Conservation (phyloP, 1,284 basidiomycete species). For the Rhodotorula sp. region DNA sequence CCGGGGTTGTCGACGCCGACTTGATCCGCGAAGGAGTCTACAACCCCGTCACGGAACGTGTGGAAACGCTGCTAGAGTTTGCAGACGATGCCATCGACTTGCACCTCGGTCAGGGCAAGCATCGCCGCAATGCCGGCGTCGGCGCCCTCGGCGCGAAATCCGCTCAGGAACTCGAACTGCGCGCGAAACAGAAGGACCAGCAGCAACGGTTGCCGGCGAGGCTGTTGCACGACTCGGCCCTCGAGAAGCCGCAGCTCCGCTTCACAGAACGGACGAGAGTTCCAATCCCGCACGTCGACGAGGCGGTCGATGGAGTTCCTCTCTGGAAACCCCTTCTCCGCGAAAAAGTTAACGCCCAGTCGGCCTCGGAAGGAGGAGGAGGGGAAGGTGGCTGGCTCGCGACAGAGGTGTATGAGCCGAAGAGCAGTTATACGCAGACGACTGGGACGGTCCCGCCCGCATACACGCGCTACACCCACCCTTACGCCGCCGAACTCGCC, state of each 20-base stretch:
- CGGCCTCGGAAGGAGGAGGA: neutral
- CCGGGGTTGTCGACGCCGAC: constrained; percentile 59
- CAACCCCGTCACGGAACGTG: constrained; percentile 69
- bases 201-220: constrained; percentile 25
- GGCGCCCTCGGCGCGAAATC: constrained; percentile 18
- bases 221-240: constrained; percentile 29
- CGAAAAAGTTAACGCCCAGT: constrained; percentile 9
- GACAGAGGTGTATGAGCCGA: constrained; percentile 23
- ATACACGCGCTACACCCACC: constrained; percentile 30
- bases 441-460: constrained; percentile 24
- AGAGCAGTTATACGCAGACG: constrained; percentile 13
- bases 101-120: constrained; percentile 36
- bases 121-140: constrained; percentile 4
- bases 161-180: constrained; percentile 5
- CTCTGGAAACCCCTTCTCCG: constrained; percentile 48
- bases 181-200: neutral
- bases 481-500: constrained; percentile 39
- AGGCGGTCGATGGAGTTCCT: constrained; percentile 63
- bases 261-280: constrained; percentile 64
- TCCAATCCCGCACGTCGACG: constrained; percentile 57
- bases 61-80: constrained; percentile 80
- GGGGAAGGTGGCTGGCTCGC: constrained; percentile 20
- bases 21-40: constrained; percentile 79
- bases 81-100: constrained; percentile 52
- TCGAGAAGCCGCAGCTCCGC: constrained; percentile 68